Evolutionary conservation across 306 rosid genomes (phyloP).

Genomic region (Mimosa pudica): DNA sequence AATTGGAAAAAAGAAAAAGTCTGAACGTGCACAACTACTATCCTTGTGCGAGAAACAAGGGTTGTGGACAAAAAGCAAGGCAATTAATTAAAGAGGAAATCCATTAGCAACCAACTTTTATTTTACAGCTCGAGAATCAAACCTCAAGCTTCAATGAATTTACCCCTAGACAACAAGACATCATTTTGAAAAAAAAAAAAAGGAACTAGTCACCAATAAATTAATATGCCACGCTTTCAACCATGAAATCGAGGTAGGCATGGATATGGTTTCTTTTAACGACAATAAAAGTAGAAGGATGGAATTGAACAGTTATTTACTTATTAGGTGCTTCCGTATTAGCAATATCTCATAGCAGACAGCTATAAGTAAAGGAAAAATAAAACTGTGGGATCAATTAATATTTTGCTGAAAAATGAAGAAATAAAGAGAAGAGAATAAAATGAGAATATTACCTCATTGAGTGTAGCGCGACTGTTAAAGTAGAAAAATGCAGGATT

Average conservation of each 20-base stretch:
- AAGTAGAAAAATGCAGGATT: conserved; percentile 25
- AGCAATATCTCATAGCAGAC: not conserved
- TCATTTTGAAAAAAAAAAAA: too few species aligned
- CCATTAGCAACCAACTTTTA: conserved; percentile 14
- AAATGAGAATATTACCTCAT: conserved; percentile 34
- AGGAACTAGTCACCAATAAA: too few species aligned
- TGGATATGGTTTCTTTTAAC: not conserved
- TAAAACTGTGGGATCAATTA: not conserved
- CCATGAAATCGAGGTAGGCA: not conserved
- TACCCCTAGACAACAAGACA: too few species aligned
- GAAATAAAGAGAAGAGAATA: not conserved
- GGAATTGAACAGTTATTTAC: not conserved
- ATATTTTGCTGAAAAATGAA: conserved; percentile 14
- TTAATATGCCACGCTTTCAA: not conserved
- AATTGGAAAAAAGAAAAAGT: conserved; percentile 5
- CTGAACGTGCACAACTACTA: conserved; percentile 5
- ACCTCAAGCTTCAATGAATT: not conserved
- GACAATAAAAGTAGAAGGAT: not conserved
- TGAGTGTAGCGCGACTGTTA: not conserved
- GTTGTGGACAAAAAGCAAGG: conserved; percentile 26
- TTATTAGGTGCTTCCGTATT: not conserved
- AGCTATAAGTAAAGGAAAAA: not conserved
- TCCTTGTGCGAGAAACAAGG: conserved; percentile 25
- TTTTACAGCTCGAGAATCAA: conserved; percentile 14
- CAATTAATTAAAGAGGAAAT: not conserved